Base-by-base conservation (phyloP, 2,329 filamentous ascomycete species). In the Penicillium occitanis region DNA sequence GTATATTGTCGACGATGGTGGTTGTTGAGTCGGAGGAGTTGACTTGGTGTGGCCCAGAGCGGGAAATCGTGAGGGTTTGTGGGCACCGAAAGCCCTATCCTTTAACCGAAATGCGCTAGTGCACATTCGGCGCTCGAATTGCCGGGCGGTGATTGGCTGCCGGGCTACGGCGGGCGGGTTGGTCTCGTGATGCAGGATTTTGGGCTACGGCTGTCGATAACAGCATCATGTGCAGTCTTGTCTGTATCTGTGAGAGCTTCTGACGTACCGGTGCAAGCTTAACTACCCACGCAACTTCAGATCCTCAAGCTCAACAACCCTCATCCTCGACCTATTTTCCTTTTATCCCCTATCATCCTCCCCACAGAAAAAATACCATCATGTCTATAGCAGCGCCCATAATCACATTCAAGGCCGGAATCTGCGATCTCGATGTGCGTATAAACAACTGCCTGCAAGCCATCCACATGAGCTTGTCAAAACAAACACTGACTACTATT, bases 401-500 rank as follows among this genome's bases (percentile, higher is more conserved):
- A 75, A 93, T 98, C 77, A 96, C 93, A 17, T 98, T 98, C 86
- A 97, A 97, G 85, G 94, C 94, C 70, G 94, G 94, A 79, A 87
- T 87, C 78, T 98, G 94, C 81, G 89, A 95, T 63, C 78, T 94
- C 68, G 89, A 93, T 77, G 93, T 96, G 82, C 76, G 90, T 84
- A 46, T 22, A n/a, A 25, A 30, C 28, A 60, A 46, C 55, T 40
- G 25, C 59, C n/a, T 22, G 58, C 28, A 22, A 73, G 30, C 33
- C 53, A 57, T 1, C 17, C 46, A 11, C 19, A 0, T 35, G 22
- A 66, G 60, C 65, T 66, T 42, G 30, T 51, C 61, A 50, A 63
- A 63, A 44, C 53, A 60, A 53, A 60, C 40, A 48, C 60, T 63
- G 35, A 66, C 61, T 63, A 28, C 46, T 14, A 22, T 46, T 63